Percentiles rank a stretch among this genome's conserved stretches.
Evolutionary conservation across 2,329 filamentous ascomycete genomes (phyloP).

Genomic region (Verruconis gallopava): DNA sequence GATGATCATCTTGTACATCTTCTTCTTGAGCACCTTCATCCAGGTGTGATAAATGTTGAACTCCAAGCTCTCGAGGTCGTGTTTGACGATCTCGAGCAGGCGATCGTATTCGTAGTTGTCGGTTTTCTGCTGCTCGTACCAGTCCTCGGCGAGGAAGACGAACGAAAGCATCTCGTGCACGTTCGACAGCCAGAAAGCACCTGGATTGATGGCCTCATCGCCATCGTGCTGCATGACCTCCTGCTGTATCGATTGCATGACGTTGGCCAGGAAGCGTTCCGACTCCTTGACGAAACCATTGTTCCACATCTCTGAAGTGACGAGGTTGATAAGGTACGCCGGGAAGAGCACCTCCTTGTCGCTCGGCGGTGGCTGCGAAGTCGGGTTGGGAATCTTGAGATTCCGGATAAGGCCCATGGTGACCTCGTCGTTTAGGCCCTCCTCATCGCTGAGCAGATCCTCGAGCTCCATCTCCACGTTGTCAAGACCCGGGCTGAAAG

Average conservation of each 20-base stretch:
- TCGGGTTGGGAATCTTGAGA: slow-evolving; percentile 86
- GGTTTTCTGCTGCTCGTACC: slow-evolving; percentile 98
- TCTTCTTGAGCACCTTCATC: slow-evolving; percentile 99
- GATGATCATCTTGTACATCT: slow-evolving; percentile 98
- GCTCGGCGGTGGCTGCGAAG: slow-evolving; percentile 74
- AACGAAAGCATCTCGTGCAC: slow-evolving; percentile 99
- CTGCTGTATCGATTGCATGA: slow-evolving; percentile 99
- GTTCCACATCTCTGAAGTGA: slow-evolving; percentile 99
- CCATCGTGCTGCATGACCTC: slow-evolving; percentile 99
- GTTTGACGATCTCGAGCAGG: slow-evolving; percentile 95
- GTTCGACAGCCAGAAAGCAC: slow-evolving; percentile 97
- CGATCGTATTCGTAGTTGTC: slow-evolving; percentile 99
- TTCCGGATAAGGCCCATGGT: slow-evolving; percentile 93
- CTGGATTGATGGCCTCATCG: slow-evolving; percentile 92
- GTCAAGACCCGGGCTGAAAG: slow-evolving; percentile 70
- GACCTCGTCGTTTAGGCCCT: slow-evolving; percentile 91
- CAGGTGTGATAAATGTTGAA: slow-evolving; percentile 99
- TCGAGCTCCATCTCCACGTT: slow-evolving; percentile 93
- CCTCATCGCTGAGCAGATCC: slow-evolving; percentile 84
- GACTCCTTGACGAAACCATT: slow-evolving; percentile 99
- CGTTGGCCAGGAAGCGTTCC: slow-evolving; percentile 94
- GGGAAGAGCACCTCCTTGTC: slow-evolving; percentile 99
- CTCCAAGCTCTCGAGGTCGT: slow-evolving; percentile 93
- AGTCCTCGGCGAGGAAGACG: slow-evolving; percentile 96
- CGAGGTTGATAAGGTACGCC: slow-evolving; percentile 95